Evolutionary conservation across 73 alveolate genomes (phyloP).

Genomic region (Effrenium voratum): DNA sequence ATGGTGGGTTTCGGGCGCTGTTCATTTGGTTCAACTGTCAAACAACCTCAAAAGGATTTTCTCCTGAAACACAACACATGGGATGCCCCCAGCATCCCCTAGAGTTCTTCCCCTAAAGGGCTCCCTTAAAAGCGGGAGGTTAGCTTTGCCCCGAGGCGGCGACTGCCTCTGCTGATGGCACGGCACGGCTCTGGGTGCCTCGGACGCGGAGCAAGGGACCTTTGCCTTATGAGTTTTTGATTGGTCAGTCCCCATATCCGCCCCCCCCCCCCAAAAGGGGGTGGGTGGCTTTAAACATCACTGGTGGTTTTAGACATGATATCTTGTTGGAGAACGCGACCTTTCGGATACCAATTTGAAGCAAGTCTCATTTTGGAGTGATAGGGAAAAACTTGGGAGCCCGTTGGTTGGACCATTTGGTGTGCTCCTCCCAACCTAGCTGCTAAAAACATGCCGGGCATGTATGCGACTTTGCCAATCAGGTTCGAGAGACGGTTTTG

Average conservation of each 20-base stretch:
- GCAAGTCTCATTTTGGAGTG: background rate
- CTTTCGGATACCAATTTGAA: background rate
- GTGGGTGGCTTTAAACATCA: background rate
- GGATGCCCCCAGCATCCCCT: background rate
- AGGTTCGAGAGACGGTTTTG: too few species aligned
- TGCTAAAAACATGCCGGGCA: too few species aligned
- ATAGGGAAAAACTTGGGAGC: background rate
- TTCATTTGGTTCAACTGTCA: background rate
- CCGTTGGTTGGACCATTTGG: too few species aligned
- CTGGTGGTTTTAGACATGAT: too few species aligned
- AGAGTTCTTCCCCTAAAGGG: background rate
- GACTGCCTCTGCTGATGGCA: slow-evolving; percentile 76
- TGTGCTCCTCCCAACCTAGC: too few species aligned
- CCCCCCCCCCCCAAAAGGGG: background rate
- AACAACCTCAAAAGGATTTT: too few species aligned
- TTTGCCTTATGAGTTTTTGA: background rate
- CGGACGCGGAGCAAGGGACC: background rate
- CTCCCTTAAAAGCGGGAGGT: background rate
- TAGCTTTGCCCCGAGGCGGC: slow-evolving; percentile 20
- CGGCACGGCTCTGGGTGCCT: slow-evolving; percentile 66
- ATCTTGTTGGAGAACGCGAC: too few species aligned
- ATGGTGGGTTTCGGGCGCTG: background rate
- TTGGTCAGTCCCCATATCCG: too few species aligned
- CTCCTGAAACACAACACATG: background rate
- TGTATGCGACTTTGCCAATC: too few species aligned